Evolutionary conservation across 352 stramenopile genomes (phyloP).

Genomic region (Heterotrichella gracilis): DNA sequence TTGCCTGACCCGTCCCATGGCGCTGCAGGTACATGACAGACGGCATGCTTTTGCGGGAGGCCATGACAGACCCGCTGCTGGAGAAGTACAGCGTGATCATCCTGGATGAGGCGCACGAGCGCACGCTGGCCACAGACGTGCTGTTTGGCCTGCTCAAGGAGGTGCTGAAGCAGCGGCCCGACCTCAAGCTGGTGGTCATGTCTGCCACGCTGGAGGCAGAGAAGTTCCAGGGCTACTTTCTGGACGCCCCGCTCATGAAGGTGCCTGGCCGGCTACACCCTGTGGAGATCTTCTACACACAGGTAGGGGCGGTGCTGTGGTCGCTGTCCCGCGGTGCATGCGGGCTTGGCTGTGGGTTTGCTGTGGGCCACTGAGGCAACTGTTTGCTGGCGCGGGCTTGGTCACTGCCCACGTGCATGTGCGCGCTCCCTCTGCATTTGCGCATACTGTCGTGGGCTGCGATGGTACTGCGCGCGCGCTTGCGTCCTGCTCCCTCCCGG

Average conservation of each 20-base stretch:
- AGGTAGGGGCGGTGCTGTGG: too few relatives aligned
- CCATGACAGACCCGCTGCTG: constrained; percentile 70
- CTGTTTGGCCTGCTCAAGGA: constrained; percentile 89
- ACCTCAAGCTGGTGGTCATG: constrained; percentile 95
- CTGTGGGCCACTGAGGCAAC: too few relatives aligned
- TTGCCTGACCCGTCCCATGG: too few relatives aligned
- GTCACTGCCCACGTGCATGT: too few relatives aligned
- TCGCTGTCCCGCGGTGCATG: too few relatives aligned
- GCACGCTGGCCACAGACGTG: constrained; percentile 77
- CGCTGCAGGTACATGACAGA: constrained; percentile 41
- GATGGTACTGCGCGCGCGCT: too few relatives aligned
- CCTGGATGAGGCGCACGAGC: constrained; percentile 83
- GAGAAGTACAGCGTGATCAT: constrained; percentile 73
- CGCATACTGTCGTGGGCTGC: too few relatives aligned
- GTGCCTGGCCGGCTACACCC: constrained; percentile 82
- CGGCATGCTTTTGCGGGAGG: constrained; percentile 83
- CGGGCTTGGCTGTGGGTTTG: too few relatives aligned
- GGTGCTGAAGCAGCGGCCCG: constrained; percentile 49
- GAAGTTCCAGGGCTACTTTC: constrained; percentile 75
- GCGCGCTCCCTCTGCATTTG: too few relatives aligned
- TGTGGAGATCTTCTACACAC: constrained; percentile 94
- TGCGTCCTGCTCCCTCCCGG: too few relatives aligned
- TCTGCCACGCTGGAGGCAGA: constrained; percentile 79
- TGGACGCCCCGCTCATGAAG: constrained; percentile 49
- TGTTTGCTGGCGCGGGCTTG: too few relatives aligned